Conservation (phyloP, 257 asterid genomes). For the Solanum rostratum region DNA sequence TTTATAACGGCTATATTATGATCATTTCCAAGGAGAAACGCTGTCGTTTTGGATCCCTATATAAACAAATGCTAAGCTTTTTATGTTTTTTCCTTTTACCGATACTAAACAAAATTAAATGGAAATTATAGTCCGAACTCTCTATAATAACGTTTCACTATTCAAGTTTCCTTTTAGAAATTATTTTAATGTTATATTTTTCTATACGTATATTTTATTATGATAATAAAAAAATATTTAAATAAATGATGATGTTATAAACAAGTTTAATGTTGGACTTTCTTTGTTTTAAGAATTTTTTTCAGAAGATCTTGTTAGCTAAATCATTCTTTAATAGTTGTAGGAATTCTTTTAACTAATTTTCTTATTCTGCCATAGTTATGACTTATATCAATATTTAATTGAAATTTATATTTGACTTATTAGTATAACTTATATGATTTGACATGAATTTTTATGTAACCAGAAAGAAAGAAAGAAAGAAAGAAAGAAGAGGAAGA, state of each 20-base stretch:
- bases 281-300: too few species aligned
- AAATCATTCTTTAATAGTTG: not conserved
- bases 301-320: not conserved
- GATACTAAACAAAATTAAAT: not conserved
- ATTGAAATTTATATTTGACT: too few species aligned
- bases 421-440: too few species aligned
- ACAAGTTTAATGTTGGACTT: not conserved
- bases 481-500: too few species aligned
- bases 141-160: not conserved
- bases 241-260: too few species aligned
- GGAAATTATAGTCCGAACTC: not conserved
- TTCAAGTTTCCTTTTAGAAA: not conserved
- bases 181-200: fast-evolving
- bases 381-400: too few species aligned
- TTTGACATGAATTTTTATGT: too few species aligned
- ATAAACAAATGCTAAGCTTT: not conserved
- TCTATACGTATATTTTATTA: not conserved
- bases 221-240: too few species aligned
- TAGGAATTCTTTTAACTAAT: not conserved
- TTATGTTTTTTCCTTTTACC: not conserved
- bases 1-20: not conserved
- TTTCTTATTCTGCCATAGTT: not conserved
- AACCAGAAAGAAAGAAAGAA: too few species aligned
- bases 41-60: not conserved
- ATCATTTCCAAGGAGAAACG: not conserved